Conservation (phyloP, 192 early-diverging fungal species). For the Coemansia sp. region DNA sequence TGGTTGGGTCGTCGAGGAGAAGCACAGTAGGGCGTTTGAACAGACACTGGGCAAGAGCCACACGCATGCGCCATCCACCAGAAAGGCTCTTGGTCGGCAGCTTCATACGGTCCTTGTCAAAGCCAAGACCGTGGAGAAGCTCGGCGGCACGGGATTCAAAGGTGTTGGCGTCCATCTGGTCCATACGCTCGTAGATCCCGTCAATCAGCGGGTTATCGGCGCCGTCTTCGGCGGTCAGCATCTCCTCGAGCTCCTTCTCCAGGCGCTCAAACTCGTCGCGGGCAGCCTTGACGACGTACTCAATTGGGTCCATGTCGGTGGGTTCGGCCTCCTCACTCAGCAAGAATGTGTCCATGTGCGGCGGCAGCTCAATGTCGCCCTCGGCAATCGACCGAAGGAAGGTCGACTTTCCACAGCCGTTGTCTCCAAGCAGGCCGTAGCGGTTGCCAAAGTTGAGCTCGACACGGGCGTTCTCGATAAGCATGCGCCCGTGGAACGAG, state of each 20-base stretch:
- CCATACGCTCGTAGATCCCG: slow-evolving; percentile 96
- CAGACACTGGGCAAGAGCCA: slow-evolving; percentile 92
- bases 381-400: slow-evolving; percentile 91
- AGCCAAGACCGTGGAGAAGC: slow-evolving; percentile 93
- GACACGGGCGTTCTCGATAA: slow-evolving; percentile 90
- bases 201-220: slow-evolving; percentile 88
- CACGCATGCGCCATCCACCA: slow-evolving; percentile 99
- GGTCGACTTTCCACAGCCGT: slow-evolving; percentile 96
- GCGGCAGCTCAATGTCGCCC: slow-evolving; percentile 92
- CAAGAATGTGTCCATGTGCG: slow-evolving; percentile 96
- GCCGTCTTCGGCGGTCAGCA: slow-evolving; percentile 74
- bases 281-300: slow-evolving; percentile 89
- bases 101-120: slow-evolving; percentile 82
- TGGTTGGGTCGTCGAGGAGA: slow-evolving; percentile 92
- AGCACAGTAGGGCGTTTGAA: slow-evolving; percentile 92
- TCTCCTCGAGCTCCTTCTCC: slow-evolving; percentile 88
- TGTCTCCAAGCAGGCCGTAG: slow-evolving; percentile 93
- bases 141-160: slow-evolving; percentile 92
- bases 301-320: slow-evolving; percentile 85
- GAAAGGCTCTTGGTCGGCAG: slow-evolving; percentile 95
- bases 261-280: slow-evolving; percentile 87
- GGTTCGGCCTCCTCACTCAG: slow-evolving; percentile 95
- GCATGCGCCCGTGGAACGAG: slow-evolving; percentile 89
- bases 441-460: slow-evolving; percentile 99
- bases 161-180: slow-evolving; percentile 86